Percentiles rank a stretch among this genome's conserved stretches.
Conservation (phyloP, 331 rosid genomes). For the Phaseolus coccineus region DNA sequence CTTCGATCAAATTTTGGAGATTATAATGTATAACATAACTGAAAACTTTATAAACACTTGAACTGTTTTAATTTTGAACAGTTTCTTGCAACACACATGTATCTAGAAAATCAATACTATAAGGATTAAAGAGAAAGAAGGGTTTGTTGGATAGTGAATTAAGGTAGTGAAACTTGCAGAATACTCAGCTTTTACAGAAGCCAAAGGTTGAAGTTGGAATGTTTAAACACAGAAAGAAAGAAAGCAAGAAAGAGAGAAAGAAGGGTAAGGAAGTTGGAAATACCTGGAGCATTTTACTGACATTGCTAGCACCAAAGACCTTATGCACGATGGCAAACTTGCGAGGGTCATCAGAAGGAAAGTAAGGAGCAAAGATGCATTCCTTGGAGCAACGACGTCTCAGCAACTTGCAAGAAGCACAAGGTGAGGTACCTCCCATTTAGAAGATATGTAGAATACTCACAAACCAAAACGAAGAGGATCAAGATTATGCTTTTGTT, state of each 20-base stretch:
- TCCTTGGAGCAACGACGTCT: conserved; percentile 85
- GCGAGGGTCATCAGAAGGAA: conserved; percentile 75
- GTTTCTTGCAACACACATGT: background rate
- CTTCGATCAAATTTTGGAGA: background rate
- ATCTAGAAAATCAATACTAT: background rate
- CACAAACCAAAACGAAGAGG: background rate
- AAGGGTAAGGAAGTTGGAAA: background rate
- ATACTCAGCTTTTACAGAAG: too few relatives aligned
- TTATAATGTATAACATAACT: background rate
- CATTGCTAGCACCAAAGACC: conserved; percentile 89
- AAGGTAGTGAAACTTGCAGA: too few relatives aligned
- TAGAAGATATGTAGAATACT: background rate
- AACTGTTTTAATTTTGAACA: background rate
- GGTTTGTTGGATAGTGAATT: background rate
- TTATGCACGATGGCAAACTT: conserved; percentile 88
- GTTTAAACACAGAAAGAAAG: background rate
- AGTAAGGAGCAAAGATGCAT: conserved; percentile 82
- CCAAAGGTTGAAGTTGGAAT: too few relatives aligned
- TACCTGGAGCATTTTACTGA: conserved; percentile 86
- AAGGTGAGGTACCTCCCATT: conserved; percentile 82
- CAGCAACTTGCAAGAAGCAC: conserved; percentile 84
- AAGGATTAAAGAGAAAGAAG: background rate
- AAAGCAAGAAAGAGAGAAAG: background rate
- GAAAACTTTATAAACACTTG: background rate
- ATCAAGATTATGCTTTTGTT: background rate